phyloP scores from a whole-genome alignment of 768 basidiomycete genomes.

The Dictyophora rubrovolvata region DNA sequence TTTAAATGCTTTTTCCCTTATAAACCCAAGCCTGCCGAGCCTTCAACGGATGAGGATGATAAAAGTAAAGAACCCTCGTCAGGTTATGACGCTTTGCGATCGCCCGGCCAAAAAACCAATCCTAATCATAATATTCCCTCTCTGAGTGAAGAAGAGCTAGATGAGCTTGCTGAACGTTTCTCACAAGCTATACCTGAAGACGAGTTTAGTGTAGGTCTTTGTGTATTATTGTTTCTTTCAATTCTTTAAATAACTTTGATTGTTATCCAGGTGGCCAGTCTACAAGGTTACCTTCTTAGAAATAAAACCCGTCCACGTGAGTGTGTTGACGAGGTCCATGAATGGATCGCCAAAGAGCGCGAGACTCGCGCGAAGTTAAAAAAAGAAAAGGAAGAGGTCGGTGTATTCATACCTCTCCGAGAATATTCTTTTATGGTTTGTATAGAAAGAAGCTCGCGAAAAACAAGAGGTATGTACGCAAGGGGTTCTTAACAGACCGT shows the following conservation, averaged over 20 bases:
- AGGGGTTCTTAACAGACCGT: slow-evolving; percentile 3
- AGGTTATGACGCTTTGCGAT: slow-evolving; percentile 53
- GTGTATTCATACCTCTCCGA: slow-evolving; percentile 3
- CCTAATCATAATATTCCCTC: slow-evolving; percentile 51
- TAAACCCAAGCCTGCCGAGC: slow-evolving; percentile 27
- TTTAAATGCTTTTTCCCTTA: slow-evolving; percentile 92
- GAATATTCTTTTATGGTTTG: slow-evolving; percentile 5
- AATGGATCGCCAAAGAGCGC: slow-evolving; percentile 71
- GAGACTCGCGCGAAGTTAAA: slow-evolving; percentile 78
- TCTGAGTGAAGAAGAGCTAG: slow-evolving; percentile 66
- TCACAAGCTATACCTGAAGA: slow-evolving; percentile 77
- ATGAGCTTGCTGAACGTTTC: slow-evolving; percentile 70
- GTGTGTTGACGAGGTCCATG: slow-evolving; percentile 68
- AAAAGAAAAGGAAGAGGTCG: slow-evolving; percentile 56
- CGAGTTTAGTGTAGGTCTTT: slow-evolving; percentile 64
- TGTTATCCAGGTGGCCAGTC: slow-evolving; percentile 52
- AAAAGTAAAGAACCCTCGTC: slow-evolving; percentile 14
- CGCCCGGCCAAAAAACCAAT: slow-evolving; percentile 49
- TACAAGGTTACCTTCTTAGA: slow-evolving; percentile 81
- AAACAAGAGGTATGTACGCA: slow-evolving; percentile 47
- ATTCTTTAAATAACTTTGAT: background rate
- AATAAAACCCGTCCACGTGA: slow-evolving; percentile 86
- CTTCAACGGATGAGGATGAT: slow-evolving; percentile 15
- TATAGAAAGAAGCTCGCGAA: slow-evolving; percentile 70
- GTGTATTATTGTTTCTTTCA: background rate